Base-by-base conservation (phyloP, 108 stramenopile species). In the Discostella pseudostelligera region DNA sequence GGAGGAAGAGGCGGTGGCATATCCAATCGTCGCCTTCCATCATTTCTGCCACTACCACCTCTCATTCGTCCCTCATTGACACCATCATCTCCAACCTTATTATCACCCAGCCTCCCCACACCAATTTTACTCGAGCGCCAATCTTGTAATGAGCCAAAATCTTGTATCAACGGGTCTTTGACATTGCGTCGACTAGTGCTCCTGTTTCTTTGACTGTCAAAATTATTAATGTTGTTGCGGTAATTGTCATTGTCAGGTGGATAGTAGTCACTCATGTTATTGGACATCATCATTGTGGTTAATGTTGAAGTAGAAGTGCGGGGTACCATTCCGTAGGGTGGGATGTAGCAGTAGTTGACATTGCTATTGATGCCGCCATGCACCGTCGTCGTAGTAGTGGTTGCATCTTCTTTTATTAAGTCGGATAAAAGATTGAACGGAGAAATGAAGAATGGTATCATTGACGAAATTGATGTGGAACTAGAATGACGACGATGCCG, bases 301-400 rank as follows among this genome's bases (percentile, higher is more conserved):
- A 62, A 43, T 16, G 46, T 46, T 17, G 40, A 21, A 14, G 53
- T 20, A 24, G 36, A 39, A 28, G 69, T 54, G 40, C 50, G 59
- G 0, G 29, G 43, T 12, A 72, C 42, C 36, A 55, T 63, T 2
- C 70, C 70, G 62, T 72, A 72, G 28, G 70, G 70, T 6, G 70
- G 70, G 29, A 72, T 39, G 70, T 72, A 72, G 55, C 62, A 44
- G 42, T 60, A 14, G 11, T n/a, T n/a, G n/a, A n/a, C n/a, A n/a
- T n/a, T n/a, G n/a, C n/a, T n/a, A n/a, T n/a, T n/a, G n/a, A n/a
- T n/a, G n/a, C n/a, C n/a, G n/a, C n/a, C n/a, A n/a, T n/a, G n/a
- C n/a, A n/a, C n/a, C n/a, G n/a, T n/a, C n/a, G n/a, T n/a, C n/a
- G n/a, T n/a, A n/a, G n/a, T n/a, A n/a, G n/a, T n/a, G n/a, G n/a